Percentiles rank a stretch among this genome's conserved stretches.
Conservation (phyloP, 495 filamentous ascomycete species). For the Rhizodiscina lignyota region DNA sequence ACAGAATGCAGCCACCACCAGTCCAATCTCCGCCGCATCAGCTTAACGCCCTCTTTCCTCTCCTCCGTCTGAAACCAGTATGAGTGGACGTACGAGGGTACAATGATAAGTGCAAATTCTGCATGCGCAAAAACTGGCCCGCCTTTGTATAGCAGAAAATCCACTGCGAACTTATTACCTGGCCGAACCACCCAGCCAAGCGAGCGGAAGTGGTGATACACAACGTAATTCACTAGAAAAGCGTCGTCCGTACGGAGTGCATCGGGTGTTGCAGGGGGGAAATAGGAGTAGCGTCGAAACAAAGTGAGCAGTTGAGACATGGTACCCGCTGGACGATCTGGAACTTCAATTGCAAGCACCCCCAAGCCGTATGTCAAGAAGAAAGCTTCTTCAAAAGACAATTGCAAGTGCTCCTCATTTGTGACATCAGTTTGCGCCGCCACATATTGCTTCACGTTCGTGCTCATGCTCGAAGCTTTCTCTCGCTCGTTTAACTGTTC, state of each 20-base stretch:
- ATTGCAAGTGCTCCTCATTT: constrained; percentile 82
- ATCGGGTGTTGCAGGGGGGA: constrained; percentile 28
- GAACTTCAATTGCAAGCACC: constrained; percentile 47
- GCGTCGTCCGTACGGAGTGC: constrained; percentile 41
- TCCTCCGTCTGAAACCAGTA: constrained; percentile 47
- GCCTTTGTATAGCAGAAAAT: constrained; percentile 88
- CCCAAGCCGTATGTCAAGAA: constrained; percentile 78
- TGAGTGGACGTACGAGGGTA: constrained; percentile 63
- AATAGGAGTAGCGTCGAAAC: constrained; percentile 51
- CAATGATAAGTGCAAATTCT: constrained; percentile 70
- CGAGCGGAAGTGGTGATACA: constrained; percentile 93
- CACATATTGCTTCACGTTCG: too few relatives aligned
- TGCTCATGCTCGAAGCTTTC: background rate
- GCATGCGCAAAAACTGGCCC: constrained; percentile 90
- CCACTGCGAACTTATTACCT: constrained; percentile 87
- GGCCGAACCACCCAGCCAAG: constrained; percentile 91
- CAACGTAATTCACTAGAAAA: constrained; percentile 72
- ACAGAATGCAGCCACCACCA: constrained; percentile 93
- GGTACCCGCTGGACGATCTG: too few relatives aligned
- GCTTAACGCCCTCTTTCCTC: constrained; percentile 27
- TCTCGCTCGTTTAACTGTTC: background rate
- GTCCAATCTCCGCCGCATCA: constrained; percentile 30
- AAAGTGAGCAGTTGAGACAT: constrained; percentile 34
- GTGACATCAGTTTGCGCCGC: constrained; percentile 23
- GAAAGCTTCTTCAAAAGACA: constrained; percentile 81